A percentile compares a stretch with the other conserved stretches of the same genome.
Conservation (phyloP, 257 asterid genomes). For the Capsicum rhomboideum region DNA sequence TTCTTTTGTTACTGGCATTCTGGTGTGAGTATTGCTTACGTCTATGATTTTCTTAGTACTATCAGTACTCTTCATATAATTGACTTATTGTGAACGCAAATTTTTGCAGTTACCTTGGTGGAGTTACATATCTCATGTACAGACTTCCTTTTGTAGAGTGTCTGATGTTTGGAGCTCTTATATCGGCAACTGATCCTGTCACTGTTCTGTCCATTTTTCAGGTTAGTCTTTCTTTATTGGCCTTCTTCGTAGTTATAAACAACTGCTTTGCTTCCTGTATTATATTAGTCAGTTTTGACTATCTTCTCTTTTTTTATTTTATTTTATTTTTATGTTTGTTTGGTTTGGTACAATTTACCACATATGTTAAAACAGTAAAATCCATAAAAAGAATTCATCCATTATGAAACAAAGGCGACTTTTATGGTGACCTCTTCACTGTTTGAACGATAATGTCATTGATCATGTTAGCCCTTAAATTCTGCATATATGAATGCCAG, state of each 20-base stretch:
- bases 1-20: slow-evolving; percentile 79
- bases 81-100: slow-evolving; percentile 2
- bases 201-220: slow-evolving; percentile 97
- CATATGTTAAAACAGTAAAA: not conserved
- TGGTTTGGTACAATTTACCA: not conserved
- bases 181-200: slow-evolving; percentile 98
- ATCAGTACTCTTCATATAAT: not conserved
- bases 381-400: not conserved
- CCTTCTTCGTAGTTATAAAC: not conserved
- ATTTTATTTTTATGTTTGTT: not conserved
- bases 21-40: slow-evolving; percentile 63
- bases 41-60: not conserved
- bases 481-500: not conserved
- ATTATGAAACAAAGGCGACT: not conserved
- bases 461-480: not conserved
- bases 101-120: slow-evolving; percentile 79
- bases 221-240: slow-evolving; percentile 27
- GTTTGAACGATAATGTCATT: not conserved
- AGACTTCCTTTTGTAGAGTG: slow-evolving; percentile 93
- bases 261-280: not conserved
- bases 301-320: not conserved
- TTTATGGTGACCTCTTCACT: not conserved
- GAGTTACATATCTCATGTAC: slow-evolving; percentile 72
- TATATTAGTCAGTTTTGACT: not conserved
- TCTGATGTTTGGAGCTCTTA: slow-evolving; percentile 98